These are phyloP conservation scores for Scedosporium apiospermum DNA, from an alignment of 2,329 filamentous ascomycete genomes.

Conservation along the genomic window DNA sequence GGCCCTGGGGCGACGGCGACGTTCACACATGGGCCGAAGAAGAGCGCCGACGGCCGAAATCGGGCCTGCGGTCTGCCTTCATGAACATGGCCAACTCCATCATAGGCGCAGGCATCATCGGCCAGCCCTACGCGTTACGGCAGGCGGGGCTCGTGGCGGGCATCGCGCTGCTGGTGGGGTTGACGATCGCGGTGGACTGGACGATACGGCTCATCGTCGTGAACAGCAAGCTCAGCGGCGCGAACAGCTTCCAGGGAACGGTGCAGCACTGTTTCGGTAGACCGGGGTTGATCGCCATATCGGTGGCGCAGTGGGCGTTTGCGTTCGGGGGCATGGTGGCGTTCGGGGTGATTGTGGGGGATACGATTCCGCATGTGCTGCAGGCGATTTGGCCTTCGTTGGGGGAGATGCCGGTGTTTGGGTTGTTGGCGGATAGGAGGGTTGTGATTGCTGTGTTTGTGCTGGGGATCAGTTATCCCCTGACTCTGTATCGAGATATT, in stretches of 20 bases:
- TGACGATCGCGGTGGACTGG: constrained; percentile 90
- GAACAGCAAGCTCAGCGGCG: constrained; percentile 92
- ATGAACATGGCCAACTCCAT: constrained; percentile 99
- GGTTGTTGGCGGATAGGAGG: constrained; percentile 70
- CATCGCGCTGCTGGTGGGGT: constrained; percentile 61
- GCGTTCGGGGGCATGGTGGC: constrained; percentile 98
- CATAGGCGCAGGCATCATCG: constrained; percentile 67
- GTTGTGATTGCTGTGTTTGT: constrained; percentile 84
- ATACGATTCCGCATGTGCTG: constrained; percentile 89
- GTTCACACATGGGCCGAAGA: constrained; percentile 39
- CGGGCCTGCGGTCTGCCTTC: constrained; percentile 76
- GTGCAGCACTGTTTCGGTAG: constrained; percentile 93
- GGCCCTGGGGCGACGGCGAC: constrained; percentile 27
- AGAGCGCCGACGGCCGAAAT: constrained; percentile 63
- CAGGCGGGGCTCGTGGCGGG: constrained; percentile 84
- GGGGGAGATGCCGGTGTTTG: constrained; percentile 62
- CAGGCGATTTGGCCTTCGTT: constrained; percentile 72
- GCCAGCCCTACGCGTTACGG: constrained; percentile 90
- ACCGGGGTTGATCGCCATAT: constrained; percentile 79
- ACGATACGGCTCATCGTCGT: constrained; percentile 95
- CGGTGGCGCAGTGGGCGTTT: constrained; percentile 91
- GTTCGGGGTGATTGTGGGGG: constrained; percentile 94
- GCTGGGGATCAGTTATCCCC: constrained; percentile 75
- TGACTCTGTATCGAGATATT: constrained; percentile 93
- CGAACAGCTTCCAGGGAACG: constrained; percentile 89